Evolutionary conservation across 2,329 filamentous ascomycete species (phyloP), one percentile per base, ranked within the genome.

Genomic region (Sarocladium strictum): DNA sequence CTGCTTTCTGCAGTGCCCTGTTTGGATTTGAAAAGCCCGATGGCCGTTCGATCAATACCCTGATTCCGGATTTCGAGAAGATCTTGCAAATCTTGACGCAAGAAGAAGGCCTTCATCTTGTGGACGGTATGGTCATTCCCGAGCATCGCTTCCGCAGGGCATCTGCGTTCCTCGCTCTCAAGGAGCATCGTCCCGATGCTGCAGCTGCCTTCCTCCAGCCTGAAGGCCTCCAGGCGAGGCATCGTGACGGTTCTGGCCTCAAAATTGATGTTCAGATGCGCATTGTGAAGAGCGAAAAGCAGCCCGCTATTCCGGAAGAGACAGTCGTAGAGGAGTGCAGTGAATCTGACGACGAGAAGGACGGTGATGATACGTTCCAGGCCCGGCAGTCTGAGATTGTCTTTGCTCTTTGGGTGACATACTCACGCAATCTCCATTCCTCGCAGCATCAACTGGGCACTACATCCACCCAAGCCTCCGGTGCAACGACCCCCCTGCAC

Each of bases 241-340:
- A 99, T 68, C 85, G 92, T 37, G 94, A 99, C 67, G 93, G 94
- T 2, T 87, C 89, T 0, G 89, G 94, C 58, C 86, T 99, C 59
- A 93, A 90, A 70, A 89, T 99, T 33, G 94, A 99, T 67, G 85
- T 97, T 27, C 94, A 99, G 70, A 90, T 99, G 87, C 85, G 94
- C 32, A 91, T 99, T 23, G 92, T 97, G 15, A 90, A 93, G 72
- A 96, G 89, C 67, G 91, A 93, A 62, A 86, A 85, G 60, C 81
- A 84, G 55, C 71, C 76, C 2, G 77, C 78, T 54, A 75, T 83
- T 57, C 78, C 81, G 53, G 80, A 86, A 55, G 76, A 86, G 59
- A 81, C 84, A 2, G 80, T 86, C n/a, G 76, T 82, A 53, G 50
- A 53, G 23, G 85, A 90, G 66, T 71, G 73, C 37, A 80, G 75